Evolutionary conservation across 1,139 yeast genomes (phyloP), one percentile per base, ranked within the genome.

Genomic region (Geotrichum carabidarum): DNA sequence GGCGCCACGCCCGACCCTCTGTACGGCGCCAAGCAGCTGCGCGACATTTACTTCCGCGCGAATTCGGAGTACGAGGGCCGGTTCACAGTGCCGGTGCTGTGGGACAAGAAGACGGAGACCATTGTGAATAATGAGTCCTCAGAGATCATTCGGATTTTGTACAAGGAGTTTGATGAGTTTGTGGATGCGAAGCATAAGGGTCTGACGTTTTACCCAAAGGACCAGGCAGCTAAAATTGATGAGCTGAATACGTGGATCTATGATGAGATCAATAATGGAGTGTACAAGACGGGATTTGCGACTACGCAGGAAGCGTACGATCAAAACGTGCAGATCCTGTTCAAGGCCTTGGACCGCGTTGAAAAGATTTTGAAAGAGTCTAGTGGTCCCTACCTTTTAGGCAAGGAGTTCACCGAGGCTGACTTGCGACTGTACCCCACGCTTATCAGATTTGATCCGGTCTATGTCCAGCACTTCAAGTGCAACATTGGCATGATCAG

Each of bases 391-490:
- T 87, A 77, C 66, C 70, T 88, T 51, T 67, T 82, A 18, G 93
- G 93, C 1, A 78, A 82, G 58, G 74, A 73, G 48, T 72, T 91
- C 57, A 89, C 97, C 2, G 97, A 91, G 71, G 95, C 95, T 14
- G 99, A 91, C 69, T 76, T 91, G 56, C 78, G 97, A 62, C 78
- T 91, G 57, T 91, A 73, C 72, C 82, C 93, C 37, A 84, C 97
- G 7, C 84, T 91, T 58, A 76, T 87, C 48, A 80, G 97, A 63
- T 90, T 91, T 66, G 97, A 90, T 69, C 86, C 94, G 1, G 95
- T 88, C 32, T 91, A 91, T 67, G 91, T 85, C 55, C 96, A 89
- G 71, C 97, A 90, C 70, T 93, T 91, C 80, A 93, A 91, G 74
- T 88, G 96, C 71, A 91, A 91, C 70, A 71, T 89, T 59, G 82